These are phyloP conservation scores for Chaetomiaceae sp. DNA, from an alignment of 2,329 filamentous ascomycete species.

Conservation along the genomic window DNA sequence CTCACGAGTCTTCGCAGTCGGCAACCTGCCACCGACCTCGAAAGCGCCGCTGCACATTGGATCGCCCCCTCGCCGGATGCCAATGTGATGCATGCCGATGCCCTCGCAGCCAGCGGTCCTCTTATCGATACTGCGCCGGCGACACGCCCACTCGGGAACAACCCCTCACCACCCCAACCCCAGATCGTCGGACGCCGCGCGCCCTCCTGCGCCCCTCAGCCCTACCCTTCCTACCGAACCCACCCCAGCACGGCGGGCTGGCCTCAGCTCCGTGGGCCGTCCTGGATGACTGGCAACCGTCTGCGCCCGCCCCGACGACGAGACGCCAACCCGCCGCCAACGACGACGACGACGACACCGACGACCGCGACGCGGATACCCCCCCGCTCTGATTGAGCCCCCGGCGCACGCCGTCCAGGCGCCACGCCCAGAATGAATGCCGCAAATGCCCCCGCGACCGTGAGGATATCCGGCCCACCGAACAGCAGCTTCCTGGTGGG, in stretches of 20 bases:
- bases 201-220: slow-evolving; percentile 16
- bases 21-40: not conserved
- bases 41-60: not conserved
- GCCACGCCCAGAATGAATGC: slow-evolving; percentile 23
- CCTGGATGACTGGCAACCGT: slow-evolving; percentile 24
- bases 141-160: slow-evolving; percentile 8
- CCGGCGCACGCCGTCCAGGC: slow-evolving; percentile 14
- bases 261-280: slow-evolving; percentile 17
- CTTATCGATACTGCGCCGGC: slow-evolving; percentile 21
- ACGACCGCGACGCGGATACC: not conserved
- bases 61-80: slow-evolving; percentile 8
- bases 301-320: slow-evolving; percentile 11
- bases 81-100: slow-evolving; percentile 18
- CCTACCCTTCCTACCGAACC: too few species aligned
- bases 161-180: slow-evolving; percentile 17
- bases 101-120: slow-evolving; percentile 2
- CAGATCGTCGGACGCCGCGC: slow-evolving; percentile 1
- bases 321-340: slow-evolving; percentile 3
- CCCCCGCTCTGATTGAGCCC: slow-evolving; percentile 2
- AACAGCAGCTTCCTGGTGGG: slow-evolving; percentile 96
- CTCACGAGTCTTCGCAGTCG: not conserved
- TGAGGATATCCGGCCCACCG: slow-evolving; percentile 93
- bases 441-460: slow-evolving; percentile 40
- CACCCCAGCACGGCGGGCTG: slow-evolving; percentile 24
- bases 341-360: slow-evolving; percentile 10